These are phyloP conservation scores for Rhodocollybia butyracea DNA, from an alignment of 768 basidiomycete genomes.

Conservation along the genomic window DNA sequence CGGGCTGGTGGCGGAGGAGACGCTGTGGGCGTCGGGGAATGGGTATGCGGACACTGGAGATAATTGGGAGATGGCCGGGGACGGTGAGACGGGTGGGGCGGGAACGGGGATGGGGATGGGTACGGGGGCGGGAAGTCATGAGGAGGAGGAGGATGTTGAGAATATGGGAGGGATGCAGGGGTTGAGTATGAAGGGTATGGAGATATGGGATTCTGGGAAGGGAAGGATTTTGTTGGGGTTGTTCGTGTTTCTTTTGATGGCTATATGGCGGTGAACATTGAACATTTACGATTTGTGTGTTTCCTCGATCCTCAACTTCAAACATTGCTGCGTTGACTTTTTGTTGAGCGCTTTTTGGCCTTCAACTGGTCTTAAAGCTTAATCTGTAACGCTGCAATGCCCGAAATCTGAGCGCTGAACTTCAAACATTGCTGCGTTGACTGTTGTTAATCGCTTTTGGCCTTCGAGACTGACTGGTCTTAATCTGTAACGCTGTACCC, in stretches of 20 bases:
- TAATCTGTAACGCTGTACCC: too few relatives aligned
- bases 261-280: neutral
- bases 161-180: slow-evolving; percentile 6
- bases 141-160: neutral
- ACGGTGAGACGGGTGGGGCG: neutral
- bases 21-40: slow-evolving; percentile 2
- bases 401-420: too few relatives aligned
- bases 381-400: too few relatives aligned
- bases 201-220: slow-evolving; percentile 2
- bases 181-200: slow-evolving; percentile 3
- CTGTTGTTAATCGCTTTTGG: too few relatives aligned
- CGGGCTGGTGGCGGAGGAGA: neutral
- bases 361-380: too few relatives aligned
- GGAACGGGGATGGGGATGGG: neutral
- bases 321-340: too few relatives aligned
- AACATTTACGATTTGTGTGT: too few relatives aligned
- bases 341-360: too few relatives aligned
- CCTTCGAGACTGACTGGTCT: too few relatives aligned
- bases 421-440: too few relatives aligned
- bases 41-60: neutral
- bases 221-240: neutral
- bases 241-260: neutral
- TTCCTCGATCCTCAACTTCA: too few relatives aligned
- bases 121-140: neutral
- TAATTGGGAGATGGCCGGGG: neutral